phyloP scores from a whole-genome alignment of 108 stramenopile species.

The Stephanodiscus triporus region DNA sequence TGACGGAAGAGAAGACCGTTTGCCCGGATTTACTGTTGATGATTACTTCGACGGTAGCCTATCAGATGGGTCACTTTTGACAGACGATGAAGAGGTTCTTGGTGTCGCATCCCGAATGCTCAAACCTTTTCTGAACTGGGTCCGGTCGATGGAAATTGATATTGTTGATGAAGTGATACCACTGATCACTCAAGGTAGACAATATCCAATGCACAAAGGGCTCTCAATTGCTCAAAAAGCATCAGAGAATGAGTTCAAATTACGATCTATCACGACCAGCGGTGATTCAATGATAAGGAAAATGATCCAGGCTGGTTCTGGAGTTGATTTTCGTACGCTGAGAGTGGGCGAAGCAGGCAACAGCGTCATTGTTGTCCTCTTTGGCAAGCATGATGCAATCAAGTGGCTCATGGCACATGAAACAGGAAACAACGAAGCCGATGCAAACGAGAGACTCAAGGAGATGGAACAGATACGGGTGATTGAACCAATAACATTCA shows the following conservation, averaged over 20 bases:
- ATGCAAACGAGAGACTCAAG: constrained; percentile 59
- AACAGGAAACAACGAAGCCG: constrained; percentile 55
- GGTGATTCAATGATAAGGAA: constrained; percentile 73
- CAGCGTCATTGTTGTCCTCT: constrained; percentile 83
- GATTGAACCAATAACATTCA: constrained; percentile 77
- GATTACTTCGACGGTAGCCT: constrained; percentile 63
- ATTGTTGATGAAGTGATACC: constrained; percentile 64
- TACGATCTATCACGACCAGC: constrained; percentile 36
- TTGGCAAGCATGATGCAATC: constrained; percentile 72
- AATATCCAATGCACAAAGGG: constrained; percentile 10
- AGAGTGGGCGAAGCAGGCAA: constrained; percentile 82
- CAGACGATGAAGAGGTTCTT: constrained; percentile 67
- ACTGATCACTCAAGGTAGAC: constrained; percentile 20
- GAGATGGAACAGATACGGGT: constrained; percentile 71
- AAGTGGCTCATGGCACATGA: constrained; percentile 71
- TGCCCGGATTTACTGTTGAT: constrained; percentile 30
- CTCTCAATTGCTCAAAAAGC: constrained; percentile 45
- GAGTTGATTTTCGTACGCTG: constrained; percentile 84
- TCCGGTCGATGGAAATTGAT: constrained; percentile 66
- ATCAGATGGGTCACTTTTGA: constrained; percentile 52
- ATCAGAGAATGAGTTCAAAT: constrained; percentile 52
- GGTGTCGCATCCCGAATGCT: constrained; percentile 63
- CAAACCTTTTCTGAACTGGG: constrained; percentile 75
- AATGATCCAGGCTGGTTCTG: constrained; percentile 83
- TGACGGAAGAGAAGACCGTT: background rate